A percentile compares a stretch with the other conserved stretches of the same genome.
These are phyloP conservation scores for Thelonectria olida DNA, from an alignment of 2,329 filamentous ascomycete species.

Conservation along the genomic window DNA sequence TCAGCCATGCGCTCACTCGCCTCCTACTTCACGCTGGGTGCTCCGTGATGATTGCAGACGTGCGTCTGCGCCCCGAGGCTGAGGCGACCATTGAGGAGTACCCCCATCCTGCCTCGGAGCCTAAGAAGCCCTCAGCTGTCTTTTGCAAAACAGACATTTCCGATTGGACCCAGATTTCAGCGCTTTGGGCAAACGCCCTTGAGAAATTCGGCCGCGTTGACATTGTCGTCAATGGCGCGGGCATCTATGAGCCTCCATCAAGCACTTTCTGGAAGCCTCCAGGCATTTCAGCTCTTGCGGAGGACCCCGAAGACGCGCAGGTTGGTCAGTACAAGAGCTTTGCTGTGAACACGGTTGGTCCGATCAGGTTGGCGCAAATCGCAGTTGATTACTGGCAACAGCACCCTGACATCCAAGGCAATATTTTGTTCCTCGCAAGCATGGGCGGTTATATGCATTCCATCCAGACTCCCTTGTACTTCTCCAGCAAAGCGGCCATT, in stretches of 20 bases:
- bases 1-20: conserved; percentile 2
- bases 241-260: conserved; percentile 51
- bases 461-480: conserved; percentile 43
- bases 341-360: conserved; percentile 38
- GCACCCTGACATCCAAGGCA: conserved; percentile 24
- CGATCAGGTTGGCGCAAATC: conserved; percentile 40
- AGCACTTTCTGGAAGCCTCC: conserved; percentile 41
- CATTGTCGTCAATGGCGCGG: conserved; percentile 70
- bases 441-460: conserved; percentile 42
- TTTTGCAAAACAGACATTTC: conserved; percentile 41
- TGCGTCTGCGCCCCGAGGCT: not conserved
- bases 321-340: conserved; percentile 37
- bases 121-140: not conserved
- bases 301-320: conserved; percentile 30
- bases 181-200: conserved; percentile 47
- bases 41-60: conserved; percentile 18
- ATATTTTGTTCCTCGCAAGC: conserved; percentile 41
- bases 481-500: conserved; percentile 41
- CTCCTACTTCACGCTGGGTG: conserved; percentile 14
- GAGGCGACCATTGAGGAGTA: not conserved
- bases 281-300: conserved; percentile 29
- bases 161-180: conserved; percentile 37
- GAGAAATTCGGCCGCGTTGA: conserved; percentile 62
- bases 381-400: conserved; percentile 43
- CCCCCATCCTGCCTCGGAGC: not conserved